Conservation (phyloP, 2,329 filamentous ascomycete genomes). For the Cylindrodendrum hubeiense region DNA sequence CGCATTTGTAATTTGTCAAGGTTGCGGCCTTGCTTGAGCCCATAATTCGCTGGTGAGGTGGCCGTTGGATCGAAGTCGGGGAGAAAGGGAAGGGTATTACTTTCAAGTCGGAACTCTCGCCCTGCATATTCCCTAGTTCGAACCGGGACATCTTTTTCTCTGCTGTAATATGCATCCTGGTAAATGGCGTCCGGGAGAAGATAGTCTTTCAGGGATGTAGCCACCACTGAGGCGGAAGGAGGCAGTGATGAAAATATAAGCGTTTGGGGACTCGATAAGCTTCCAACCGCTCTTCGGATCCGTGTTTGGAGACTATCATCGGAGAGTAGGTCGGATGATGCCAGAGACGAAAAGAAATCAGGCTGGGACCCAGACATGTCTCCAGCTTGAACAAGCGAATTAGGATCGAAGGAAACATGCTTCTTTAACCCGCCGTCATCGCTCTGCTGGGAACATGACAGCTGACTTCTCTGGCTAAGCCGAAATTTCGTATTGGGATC, state of each 20-base stretch:
- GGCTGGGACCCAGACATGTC: conserved; percentile 17
- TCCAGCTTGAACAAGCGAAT: conserved; percentile 15
- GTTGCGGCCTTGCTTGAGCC: conserved; percentile 60
- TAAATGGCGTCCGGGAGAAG: conserved; percentile 77
- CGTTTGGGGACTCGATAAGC: conserved; percentile 21
- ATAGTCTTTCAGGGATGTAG: conserved; percentile 39
- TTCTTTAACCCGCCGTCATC: conserved; percentile 46
- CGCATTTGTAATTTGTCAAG: conserved; percentile 66
- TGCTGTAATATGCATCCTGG: conserved; percentile 87
- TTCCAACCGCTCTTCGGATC: conserved; percentile 30
- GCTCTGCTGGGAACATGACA: conserved; percentile 61
- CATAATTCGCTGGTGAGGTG: conserved; percentile 65
- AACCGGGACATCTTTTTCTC: conserved; percentile 85
- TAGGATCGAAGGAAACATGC: conserved; percentile 38
- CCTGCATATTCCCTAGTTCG: conserved; percentile 87
- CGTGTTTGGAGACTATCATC: conserved; percentile 21
- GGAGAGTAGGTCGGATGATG: conserved; percentile 23
- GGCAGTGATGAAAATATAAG: conserved; percentile 43
- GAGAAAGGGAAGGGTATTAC: conserved; percentile 82
- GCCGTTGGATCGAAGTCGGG: conserved; percentile 80
- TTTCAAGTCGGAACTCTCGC: conserved; percentile 82
- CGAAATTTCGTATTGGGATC: conserved; percentile 73
- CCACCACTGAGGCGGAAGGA: conserved; percentile 42
- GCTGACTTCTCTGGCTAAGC: conserved; percentile 72
- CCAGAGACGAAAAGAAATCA: conserved; percentile 28